These are phyloP conservation scores for Periconia digitata DNA, from an alignment of 2,329 filamentous ascomycete species.

Conservation along the genomic window DNA sequence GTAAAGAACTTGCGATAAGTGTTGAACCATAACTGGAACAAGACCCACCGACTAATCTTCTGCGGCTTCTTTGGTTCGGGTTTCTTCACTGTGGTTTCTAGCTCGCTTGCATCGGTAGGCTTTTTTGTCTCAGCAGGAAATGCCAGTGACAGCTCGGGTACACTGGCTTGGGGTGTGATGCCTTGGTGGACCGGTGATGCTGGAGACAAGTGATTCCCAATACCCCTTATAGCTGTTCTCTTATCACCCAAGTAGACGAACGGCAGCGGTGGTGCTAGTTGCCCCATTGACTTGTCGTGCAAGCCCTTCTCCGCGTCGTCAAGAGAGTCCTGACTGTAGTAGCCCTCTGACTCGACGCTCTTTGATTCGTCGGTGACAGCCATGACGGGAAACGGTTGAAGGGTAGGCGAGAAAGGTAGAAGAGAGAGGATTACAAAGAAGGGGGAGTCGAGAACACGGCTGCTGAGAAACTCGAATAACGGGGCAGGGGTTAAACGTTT, in stretches of 20 bases:
- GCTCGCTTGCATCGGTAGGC: slow-evolving; percentile 16
- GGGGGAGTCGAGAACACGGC: not conserved
- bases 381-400: slow-evolving; percentile 25
- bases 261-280: slow-evolving; percentile 21
- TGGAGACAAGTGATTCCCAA: slow-evolving; percentile 17
- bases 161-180: slow-evolving; percentile 35
- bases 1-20: slow-evolving; percentile 40
- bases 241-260: slow-evolving; percentile 29
- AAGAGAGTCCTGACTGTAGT: slow-evolving; percentile 24
- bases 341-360: slow-evolving; percentile 10
- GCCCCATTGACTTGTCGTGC: slow-evolving; percentile 24
- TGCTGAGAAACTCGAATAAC: not conserved
- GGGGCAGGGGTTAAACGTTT: not conserved
- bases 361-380: slow-evolving; percentile 13
- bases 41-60: slow-evolving; percentile 32
- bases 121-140: slow-evolving; percentile 14
- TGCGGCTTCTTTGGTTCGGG: slow-evolving; percentile 6
- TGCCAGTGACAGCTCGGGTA: slow-evolving; percentile 34
- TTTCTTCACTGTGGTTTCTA: slow-evolving; percentile 7
- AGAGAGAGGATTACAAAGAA: not conserved
- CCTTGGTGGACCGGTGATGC: slow-evolving; percentile 36
- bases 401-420: slow-evolving; percentile 7
- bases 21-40: slow-evolving; percentile 39
- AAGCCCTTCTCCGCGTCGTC: slow-evolving; percentile 39
- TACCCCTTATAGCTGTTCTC: slow-evolving; percentile 10